Evolutionary conservation across 2,329 filamentous ascomycete species (phyloP).

Genomic region (Exophiala oligosperma): DNA sequence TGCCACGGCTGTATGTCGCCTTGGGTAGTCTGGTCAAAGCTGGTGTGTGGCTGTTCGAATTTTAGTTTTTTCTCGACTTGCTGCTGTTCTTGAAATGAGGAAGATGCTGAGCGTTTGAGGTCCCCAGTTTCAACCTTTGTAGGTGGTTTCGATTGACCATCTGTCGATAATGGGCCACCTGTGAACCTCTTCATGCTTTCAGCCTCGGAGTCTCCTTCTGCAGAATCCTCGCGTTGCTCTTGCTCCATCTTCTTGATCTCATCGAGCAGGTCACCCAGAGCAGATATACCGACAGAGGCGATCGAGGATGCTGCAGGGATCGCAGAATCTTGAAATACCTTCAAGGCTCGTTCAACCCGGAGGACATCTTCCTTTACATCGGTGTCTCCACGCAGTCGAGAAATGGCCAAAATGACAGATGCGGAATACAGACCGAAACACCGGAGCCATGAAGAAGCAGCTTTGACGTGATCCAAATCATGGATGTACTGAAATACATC

Average conservation of each 20-base stretch:
- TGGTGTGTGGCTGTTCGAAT: neutral
- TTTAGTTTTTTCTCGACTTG: slow-evolving; percentile 9
- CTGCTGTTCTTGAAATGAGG: neutral
- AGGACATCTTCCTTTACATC: slow-evolving; percentile 16
- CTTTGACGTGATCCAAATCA: slow-evolving; percentile 8
- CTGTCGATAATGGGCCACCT: neutral
- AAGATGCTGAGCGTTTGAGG: slow-evolving; percentile 9
- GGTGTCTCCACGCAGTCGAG: slow-evolving; percentile 15
- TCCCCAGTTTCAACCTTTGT: neutral
- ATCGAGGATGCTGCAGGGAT: slow-evolving; percentile 1
- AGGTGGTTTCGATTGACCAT: neutral
- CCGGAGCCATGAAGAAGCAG: slow-evolving; percentile 17
- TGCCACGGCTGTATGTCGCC: neutral
- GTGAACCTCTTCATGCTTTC: neutral
- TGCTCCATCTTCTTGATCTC: slow-evolving; percentile 5
- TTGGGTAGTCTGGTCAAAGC: slow-evolving; percentile 1
- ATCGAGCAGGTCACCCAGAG: slow-evolving; percentile 6
- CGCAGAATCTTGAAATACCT: slow-evolving; percentile 13
- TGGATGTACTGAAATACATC: slow-evolving; percentile 19
- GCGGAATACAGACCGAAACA: slow-evolving; percentile 23
- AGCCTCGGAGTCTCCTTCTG: neutral
- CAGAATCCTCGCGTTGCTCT: neutral
- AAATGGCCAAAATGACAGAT: slow-evolving; percentile 17
- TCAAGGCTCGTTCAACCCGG: slow-evolving; percentile 9
- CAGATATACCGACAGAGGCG: slow-evolving; percentile 3